Evolutionary conservation across 257 asterid species (phyloP).

Genomic region (Scutellaria minor): DNA sequence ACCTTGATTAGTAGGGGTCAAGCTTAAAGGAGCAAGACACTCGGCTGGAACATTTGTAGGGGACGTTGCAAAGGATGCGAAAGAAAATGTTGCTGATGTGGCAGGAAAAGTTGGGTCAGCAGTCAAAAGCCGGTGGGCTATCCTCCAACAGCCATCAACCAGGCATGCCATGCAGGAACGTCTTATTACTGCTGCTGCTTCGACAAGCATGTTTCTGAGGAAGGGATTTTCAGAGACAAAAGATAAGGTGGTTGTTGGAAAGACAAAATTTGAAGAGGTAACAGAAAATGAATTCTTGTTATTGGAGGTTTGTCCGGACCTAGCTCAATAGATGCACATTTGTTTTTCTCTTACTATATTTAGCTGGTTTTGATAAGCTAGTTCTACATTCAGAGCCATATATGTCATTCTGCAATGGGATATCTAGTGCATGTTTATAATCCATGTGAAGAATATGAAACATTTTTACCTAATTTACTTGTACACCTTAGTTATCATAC

Average conservation of each 20-base stretch:
- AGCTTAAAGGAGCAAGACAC: conserved; percentile 83
- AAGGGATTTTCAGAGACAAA: conserved; percentile 87
- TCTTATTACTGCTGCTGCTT: conserved; percentile 84
- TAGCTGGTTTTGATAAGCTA: conserved; percentile 8
- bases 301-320: background rate
- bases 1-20: conserved; percentile 58
- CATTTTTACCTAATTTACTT: background rate
- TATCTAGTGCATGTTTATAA: conserved; percentile 23
- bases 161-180: conserved; percentile 87
- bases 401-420: background rate
- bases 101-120: conserved; percentile 84
- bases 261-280: conserved; percentile 93
- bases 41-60: conserved; percentile 84
- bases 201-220: conserved; percentile 81
- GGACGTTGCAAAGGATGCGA: conserved; percentile 91
- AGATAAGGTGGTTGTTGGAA: conserved; percentile 85
- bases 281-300: conserved; percentile 9
- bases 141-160: conserved; percentile 86
- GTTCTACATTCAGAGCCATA: background rate
- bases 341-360: background rate
- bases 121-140: conserved; percentile 84
- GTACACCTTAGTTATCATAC: background rate
- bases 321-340: conserved; percentile 9
- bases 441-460: background rate
- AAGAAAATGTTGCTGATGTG: conserved; percentile 78